A percentile compares a stretch with the other conserved stretches of the same genome.
These are phyloP conservation scores for Camellia granthamiana DNA, from an alignment of 148 eudicot genomes.

Conservation along the genomic window DNA sequence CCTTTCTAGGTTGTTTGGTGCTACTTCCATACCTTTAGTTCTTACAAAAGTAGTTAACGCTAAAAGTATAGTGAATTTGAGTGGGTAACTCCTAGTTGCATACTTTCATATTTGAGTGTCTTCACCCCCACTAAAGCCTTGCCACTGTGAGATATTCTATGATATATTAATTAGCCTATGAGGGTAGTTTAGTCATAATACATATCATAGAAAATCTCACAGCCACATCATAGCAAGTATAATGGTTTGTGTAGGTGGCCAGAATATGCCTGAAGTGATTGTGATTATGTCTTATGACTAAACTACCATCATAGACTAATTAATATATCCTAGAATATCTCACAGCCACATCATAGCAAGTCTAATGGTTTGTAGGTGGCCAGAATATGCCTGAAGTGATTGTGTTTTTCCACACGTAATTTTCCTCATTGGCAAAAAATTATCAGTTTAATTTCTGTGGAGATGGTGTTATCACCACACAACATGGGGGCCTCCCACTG, in stretches of 20 bases:
- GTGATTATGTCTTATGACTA: neutral
- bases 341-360: neutral
- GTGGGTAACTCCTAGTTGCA: too few species aligned
- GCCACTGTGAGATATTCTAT: too few species aligned
- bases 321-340: neutral
- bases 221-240: neutral
- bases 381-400: neutral
- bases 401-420: neutral
- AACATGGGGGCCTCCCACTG: neutral
- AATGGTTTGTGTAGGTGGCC: neutral
- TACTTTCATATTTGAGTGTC: neutral
- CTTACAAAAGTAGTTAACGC: neutral
- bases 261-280: neutral
- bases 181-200: too few species aligned
- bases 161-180: too few species aligned
- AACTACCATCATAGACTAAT: too few species aligned
- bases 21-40: neutral
- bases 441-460: neutral
- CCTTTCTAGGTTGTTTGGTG: neutral
- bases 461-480: neutral
- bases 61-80: too few species aligned
- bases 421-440: neutral
- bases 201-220: neutral
- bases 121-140: neutral
- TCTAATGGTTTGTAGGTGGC: neutral